phyloP scores from a whole-genome alignment of 2,329 filamentous ascomycete genomes.

The Clonostachys rhizophaga region DNA sequence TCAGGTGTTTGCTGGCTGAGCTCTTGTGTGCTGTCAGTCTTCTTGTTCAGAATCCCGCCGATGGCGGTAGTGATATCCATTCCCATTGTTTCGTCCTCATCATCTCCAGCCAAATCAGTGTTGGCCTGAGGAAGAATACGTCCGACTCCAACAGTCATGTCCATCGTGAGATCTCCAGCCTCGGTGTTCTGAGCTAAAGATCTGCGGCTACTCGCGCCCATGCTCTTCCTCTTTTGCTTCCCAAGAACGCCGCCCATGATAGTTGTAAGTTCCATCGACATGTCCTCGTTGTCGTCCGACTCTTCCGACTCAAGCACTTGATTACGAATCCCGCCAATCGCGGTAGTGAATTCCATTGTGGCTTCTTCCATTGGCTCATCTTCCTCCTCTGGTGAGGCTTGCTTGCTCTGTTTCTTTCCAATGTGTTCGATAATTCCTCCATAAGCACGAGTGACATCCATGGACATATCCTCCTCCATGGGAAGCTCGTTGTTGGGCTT shows the following conservation, averaged over 20 bases:
- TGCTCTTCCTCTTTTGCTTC: conserved; percentile 16
- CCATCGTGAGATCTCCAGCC: conserved; percentile 40
- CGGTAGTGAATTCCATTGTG: conserved; percentile 78
- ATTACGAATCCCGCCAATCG: conserved; percentile 63
- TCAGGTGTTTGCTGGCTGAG: conserved; percentile 54
- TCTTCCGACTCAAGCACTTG: conserved; percentile 23
- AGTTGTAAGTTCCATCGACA: conserved; percentile 76
- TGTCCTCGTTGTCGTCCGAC: conserved; percentile 54
- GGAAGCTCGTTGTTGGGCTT: conserved; percentile 12
- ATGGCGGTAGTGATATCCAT: conserved; percentile 67
- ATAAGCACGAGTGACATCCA: conserved; percentile 86
- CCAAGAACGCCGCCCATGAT: conserved; percentile 53
- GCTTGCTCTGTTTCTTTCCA: conserved; percentile 4
- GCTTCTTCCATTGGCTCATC: conserved; percentile 34
- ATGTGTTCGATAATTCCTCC: conserved; percentile 66
- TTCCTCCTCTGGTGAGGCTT: conserved; percentile 13
- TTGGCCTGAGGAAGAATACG: conserved; percentile 38
- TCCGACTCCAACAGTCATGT: conserved; percentile 57
- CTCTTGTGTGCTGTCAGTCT: conserved; percentile 17
- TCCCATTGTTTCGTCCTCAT: conserved; percentile 40
- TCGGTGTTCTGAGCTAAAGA: conserved; percentile 24
- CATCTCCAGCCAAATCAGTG: conserved; percentile 27
- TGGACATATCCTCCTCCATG: conserved; percentile 70
- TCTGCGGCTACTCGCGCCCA: conserved; percentile 10
- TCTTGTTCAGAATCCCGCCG: conserved; percentile 51